These are phyloP conservation scores for Cyberlindnera xishuangbannaensis DNA, from an alignment of 805 yeast genomes.

Conservation along the genomic window DNA sequence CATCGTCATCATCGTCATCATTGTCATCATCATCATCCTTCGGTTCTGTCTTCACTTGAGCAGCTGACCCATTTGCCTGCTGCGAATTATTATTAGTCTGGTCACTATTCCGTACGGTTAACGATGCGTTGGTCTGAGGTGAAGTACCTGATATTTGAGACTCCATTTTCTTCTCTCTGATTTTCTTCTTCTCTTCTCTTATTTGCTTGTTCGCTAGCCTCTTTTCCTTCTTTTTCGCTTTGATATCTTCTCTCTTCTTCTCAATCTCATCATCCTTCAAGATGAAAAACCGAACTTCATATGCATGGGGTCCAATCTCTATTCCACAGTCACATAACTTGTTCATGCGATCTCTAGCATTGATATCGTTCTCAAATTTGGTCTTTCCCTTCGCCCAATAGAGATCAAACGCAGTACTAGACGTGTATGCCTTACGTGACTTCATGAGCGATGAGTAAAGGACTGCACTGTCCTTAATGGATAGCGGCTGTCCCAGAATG, in stretches of 20 bases:
- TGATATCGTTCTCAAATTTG: slow-evolving; percentile 35
- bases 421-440: slow-evolving; percentile 65
- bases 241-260: slow-evolving; percentile 37
- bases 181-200: slow-evolving; percentile 29
- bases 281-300: slow-evolving; percentile 74
- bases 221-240: slow-evolving; percentile 30
- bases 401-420: slow-evolving; percentile 63
- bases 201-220: slow-evolving; percentile 31
- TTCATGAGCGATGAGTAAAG: slow-evolving; percentile 64
- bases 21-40: slow-evolving; percentile 1
- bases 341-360: slow-evolving; percentile 81
- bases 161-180: slow-evolving; percentile 15
- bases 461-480: slow-evolving; percentile 68
- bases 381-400: slow-evolving; percentile 71
- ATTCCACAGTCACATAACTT: slow-evolving; percentile 74
- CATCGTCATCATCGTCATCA: slow-evolving; percentile 8
- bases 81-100: too few species aligned
- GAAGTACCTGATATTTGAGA: too few species aligned
- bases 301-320: slow-evolving; percentile 77
- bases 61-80: slow-evolving; percentile 2
- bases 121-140: too few species aligned
- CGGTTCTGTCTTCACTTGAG: background rate
- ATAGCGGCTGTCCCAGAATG: slow-evolving; percentile 56
- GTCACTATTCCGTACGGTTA: too few species aligned
- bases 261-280: slow-evolving; percentile 74